phyloP scores from a whole-genome alignment of 139 green algal species.

The Chlamydomonas sphaeroides region DNA sequence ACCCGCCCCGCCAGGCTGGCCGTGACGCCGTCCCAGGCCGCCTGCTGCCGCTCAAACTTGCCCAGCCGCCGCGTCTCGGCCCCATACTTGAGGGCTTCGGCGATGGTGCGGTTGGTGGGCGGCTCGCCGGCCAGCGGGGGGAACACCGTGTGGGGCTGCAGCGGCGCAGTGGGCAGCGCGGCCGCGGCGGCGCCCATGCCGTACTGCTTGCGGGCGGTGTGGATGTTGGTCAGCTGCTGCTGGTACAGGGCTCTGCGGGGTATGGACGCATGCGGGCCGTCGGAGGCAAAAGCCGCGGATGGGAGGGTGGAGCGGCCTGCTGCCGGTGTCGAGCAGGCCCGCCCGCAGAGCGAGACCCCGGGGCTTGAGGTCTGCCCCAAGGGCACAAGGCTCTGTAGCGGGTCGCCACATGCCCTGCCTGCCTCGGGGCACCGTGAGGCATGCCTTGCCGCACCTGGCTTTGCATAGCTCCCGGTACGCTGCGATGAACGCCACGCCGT shows the following conservation, averaged over 20 bases:
- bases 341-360: too few species aligned
- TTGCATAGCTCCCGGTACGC: conserved; percentile 40
- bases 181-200: background rate
- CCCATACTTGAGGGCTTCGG: conserved; percentile 12
- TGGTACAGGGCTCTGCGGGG: conserved; percentile 40
- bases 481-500: conserved; percentile 37
- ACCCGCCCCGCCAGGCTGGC: conserved; percentile 6
- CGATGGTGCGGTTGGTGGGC: conserved; percentile 15
- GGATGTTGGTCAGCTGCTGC: conserved; percentile 45
- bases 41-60: conserved; percentile 32
- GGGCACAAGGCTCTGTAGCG: too few species aligned
- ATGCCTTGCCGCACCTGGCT: conserved; percentile 51
- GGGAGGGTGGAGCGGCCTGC: too few species aligned
- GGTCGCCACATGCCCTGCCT: background rate
- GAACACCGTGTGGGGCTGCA: background rate
- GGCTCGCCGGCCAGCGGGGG: background rate
- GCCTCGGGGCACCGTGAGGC: background rate
- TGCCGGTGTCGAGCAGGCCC: too few species aligned
- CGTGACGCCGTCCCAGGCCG: conserved; percentile 27
- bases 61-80: conserved; percentile 31
- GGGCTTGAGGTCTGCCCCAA: too few species aligned
- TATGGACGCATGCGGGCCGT: too few species aligned
- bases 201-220: conserved; percentile 12
- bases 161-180: too few species aligned
- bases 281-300: too few species aligned